A percentile compares a stretch with the other conserved stretches of the same genome.
Evolutionary conservation across 371 early-diverging fungal genomes (phyloP).

Genomic region (Mortierella sp.): DNA sequence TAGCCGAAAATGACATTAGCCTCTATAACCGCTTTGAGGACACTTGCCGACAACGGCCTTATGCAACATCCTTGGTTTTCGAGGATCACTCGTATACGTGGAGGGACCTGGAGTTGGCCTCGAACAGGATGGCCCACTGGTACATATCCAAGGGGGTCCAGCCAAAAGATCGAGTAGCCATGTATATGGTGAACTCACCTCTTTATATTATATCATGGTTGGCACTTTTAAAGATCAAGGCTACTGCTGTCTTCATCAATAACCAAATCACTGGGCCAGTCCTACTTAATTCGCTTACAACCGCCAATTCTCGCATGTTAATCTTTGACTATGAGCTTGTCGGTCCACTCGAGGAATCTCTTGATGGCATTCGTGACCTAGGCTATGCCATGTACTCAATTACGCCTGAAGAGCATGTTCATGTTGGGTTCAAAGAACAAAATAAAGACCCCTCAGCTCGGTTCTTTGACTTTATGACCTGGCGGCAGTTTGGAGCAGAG

Average conservation of each 20-base stretch:
- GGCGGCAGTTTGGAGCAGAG: background rate
- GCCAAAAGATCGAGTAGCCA: slow-evolving; percentile 39
- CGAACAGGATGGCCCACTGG: slow-evolving; percentile 47
- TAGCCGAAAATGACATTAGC: slow-evolving; percentile 20
- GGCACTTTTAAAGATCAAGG: slow-evolving; percentile 45
- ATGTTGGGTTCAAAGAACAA: background rate
- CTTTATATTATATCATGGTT: slow-evolving; percentile 38
- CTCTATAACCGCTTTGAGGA: slow-evolving; percentile 46
- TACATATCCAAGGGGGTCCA: slow-evolving; percentile 35
- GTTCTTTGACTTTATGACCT: background rate
- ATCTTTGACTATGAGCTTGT: slow-evolving; percentile 45
- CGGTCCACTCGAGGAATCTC: slow-evolving; percentile 15
- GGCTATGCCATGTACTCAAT: slow-evolving; percentile 39
- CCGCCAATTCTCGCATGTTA: slow-evolving; percentile 34
- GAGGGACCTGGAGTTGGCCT: slow-evolving; percentile 45
- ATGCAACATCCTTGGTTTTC: slow-evolving; percentile 31
- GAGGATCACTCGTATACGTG: slow-evolving; percentile 46
- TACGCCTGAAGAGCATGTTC: slow-evolving; percentile 36
- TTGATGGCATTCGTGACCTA: slow-evolving; percentile 28
- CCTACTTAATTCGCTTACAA: slow-evolving; percentile 40
- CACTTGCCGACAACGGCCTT: slow-evolving; percentile 22
- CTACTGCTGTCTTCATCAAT: slow-evolving; percentile 43
- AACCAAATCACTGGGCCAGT: slow-evolving; percentile 40
- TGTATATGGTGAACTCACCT: slow-evolving; percentile 48
- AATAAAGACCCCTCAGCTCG: slow-evolving; percentile 1